Base-by-base conservation (phyloP, 2,329 filamentous ascomycete species). In the Aspergillus tanneri region DNA sequence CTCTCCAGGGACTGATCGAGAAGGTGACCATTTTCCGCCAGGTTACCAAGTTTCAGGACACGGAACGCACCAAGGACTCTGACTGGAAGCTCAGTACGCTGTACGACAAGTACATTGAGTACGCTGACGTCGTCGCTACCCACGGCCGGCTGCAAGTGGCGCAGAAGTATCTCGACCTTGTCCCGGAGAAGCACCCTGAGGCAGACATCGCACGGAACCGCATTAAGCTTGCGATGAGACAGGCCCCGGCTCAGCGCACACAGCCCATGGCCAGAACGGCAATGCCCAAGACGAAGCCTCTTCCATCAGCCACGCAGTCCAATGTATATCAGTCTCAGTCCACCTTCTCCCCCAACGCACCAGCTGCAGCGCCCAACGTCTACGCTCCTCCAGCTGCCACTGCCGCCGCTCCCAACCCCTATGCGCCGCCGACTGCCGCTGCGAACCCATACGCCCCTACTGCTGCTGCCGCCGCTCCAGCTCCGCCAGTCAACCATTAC, bases 1-100 rank as follows among this genome's bases (percentile, higher is more conserved):
- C 87, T 38, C 76, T 99, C 35, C 93, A 97, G 70, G 86, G 88
- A 57, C 92, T 99, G 65, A 95, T 99, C 54, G 93, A 99, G 74
- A 99, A 99, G 77, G 93, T 99, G 38, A 95, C 91, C 0, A 83
- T 99, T 45, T 99, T 99, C 84, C 86, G 93, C 46, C 83, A 93
- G 58, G 91, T 96, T 35, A 91, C 90, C 53, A 90, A 92, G 64
- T 99, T 96, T 75, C 76, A 87, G 60, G 93, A 99, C 66, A 71
- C 74, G 7, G 90, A 96, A 64, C 82, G 82, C 55, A 73, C 74
- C 38, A 81, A 88, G 58, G 77, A 81, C 8, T 84, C 85, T 1
- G 88, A 86, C 59, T 99, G 92, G 92, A 96, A 95, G 73, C 83
- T 99, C 50, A 81, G 84, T 28, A 79, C 85, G 2, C 76, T 99